phyloP scores from a whole-genome alignment of 352 stramenopile genomes.

The Plasmopara viticola region DNA sequence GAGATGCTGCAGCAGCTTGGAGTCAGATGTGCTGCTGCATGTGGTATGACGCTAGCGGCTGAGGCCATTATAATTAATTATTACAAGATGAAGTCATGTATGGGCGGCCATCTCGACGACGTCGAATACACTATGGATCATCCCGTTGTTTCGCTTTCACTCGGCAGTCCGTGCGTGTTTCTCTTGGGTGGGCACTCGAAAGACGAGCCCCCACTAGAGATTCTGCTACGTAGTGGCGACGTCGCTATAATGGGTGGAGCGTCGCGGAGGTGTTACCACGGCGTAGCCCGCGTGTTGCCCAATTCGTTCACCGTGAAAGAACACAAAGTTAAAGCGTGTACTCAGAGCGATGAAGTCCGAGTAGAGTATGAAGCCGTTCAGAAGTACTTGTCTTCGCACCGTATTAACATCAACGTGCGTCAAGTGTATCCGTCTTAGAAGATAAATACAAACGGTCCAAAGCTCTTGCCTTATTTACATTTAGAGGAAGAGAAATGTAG shows the following conservation, averaged over 20 bases:
- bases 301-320: too few relatives aligned
- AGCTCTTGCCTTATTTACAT: too few relatives aligned
- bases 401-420: too few relatives aligned
- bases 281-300: slow-evolving; percentile 47
- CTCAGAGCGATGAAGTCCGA: not conserved
- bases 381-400: too few relatives aligned
- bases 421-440: too few relatives aligned
- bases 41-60: slow-evolving; percentile 40
- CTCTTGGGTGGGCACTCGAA: slow-evolving; percentile 66
- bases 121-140: slow-evolving; percentile 81
- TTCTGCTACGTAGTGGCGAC: slow-evolving; percentile 67
- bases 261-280: slow-evolving; percentile 52
- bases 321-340: too few relatives aligned
- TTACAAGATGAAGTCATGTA: slow-evolving; percentile 70
- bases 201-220: slow-evolving; percentile 45
- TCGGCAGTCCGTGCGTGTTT: slow-evolving; percentile 67
- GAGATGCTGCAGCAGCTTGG: slow-evolving; percentile 38
- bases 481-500: too few relatives aligned
- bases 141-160: slow-evolving; percentile 71
- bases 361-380: too few relatives aligned
- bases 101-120: slow-evolving; percentile 81
- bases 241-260: slow-evolving; percentile 51
- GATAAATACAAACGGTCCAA: not conserved
- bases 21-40: slow-evolving; percentile 35
- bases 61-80: slow-evolving; percentile 83